Evolutionary conservation across 2,329 filamentous ascomycete genomes (phyloP).

Genomic region (Fusarium sp.): DNA sequence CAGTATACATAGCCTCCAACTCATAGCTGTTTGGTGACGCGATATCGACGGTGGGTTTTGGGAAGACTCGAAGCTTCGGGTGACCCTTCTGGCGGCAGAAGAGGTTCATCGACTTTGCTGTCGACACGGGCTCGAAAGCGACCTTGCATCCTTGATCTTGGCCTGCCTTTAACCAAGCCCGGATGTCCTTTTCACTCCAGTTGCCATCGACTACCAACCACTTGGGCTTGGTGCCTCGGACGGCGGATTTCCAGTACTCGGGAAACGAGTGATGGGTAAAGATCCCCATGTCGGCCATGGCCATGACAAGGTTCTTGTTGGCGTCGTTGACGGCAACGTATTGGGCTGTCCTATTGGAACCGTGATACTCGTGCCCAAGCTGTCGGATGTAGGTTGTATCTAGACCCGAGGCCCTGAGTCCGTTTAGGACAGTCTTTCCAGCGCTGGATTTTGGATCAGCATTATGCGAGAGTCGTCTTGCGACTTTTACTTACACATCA

Average conservation of each 20-base stretch:
- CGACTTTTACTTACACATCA: constrained; percentile 68
- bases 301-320: constrained; percentile 85
- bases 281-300: constrained; percentile 96
- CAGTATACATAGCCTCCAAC: constrained; percentile 80
- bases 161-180: constrained; percentile 74
- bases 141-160: constrained; percentile 68
- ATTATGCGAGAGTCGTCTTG: not conserved
- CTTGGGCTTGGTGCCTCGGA: constrained; percentile 69
- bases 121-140: constrained; percentile 91
- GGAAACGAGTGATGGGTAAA: constrained; percentile 70
- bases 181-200: constrained; percentile 77
- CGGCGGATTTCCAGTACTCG: constrained; percentile 69
- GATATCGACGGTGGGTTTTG: constrained; percentile 74
- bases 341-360: constrained; percentile 80
- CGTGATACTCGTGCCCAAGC: constrained; percentile 61
- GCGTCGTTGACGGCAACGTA: constrained; percentile 91
- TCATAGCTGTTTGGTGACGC: constrained; percentile 88
- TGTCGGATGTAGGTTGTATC: constrained; percentile 72
- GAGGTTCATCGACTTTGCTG: constrained; percentile 78
- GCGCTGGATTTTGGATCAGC: constrained; percentile 60
- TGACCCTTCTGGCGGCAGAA: constrained; percentile 64
- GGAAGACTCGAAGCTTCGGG: constrained; percentile 66
- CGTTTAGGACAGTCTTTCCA: constrained; percentile 78
- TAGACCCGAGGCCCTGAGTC: constrained; percentile 74
- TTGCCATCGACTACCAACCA: constrained; percentile 92